A percentile compares a stretch with the other conserved stretches of the same genome.
Evolutionary conservation across 176 grass and related monocot species (phyloP).

Genomic region (Musa itinerans): DNA sequence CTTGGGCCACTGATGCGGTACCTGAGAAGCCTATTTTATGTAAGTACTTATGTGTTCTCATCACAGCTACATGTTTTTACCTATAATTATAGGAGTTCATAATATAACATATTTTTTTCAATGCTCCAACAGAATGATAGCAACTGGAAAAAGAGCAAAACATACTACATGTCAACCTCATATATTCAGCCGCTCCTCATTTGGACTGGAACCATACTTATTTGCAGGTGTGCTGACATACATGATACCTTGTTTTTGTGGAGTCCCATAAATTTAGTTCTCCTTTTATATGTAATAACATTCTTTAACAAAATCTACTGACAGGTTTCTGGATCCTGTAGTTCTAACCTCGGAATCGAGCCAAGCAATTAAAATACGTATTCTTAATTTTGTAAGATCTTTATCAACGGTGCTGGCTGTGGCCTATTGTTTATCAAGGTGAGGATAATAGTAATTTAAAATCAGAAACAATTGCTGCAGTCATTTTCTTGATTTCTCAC

Average conservation of each 20-base stretch:
- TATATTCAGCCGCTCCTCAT: constrained; percentile 91
- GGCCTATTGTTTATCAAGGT: constrained; percentile 90
- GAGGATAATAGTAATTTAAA: neutral
- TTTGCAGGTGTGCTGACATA: constrained; percentile 52
- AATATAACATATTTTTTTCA: constrained; percentile 11
- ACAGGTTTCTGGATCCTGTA: constrained; percentile 76
- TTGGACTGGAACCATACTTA: constrained; percentile 68
- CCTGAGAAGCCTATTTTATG: constrained; percentile 73
- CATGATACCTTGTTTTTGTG: neutral
- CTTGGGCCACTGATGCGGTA: constrained; percentile 62
- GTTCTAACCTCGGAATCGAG: constrained; percentile 57
- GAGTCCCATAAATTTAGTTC: neutral
- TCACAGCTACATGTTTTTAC: neutral
- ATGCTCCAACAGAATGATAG: constrained; percentile 48
- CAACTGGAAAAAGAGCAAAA: constrained; percentile 89
- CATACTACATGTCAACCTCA: constrained; percentile 67
- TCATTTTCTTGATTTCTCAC: neutral
- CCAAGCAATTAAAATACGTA: constrained; percentile 61
- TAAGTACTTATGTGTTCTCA: constrained; percentile 23
- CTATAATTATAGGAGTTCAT: neutral
- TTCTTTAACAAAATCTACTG: neutral
- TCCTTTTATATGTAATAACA: constrained; percentile 16
- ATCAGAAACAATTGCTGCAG: neutral
- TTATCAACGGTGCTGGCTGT: constrained; percentile 73
- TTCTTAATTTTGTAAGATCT: constrained; percentile 74